These are phyloP conservation scores for Puccinia horiana DNA, from an alignment of 1,284 basidiomycete genomes.

Conservation along the genomic window DNA sequence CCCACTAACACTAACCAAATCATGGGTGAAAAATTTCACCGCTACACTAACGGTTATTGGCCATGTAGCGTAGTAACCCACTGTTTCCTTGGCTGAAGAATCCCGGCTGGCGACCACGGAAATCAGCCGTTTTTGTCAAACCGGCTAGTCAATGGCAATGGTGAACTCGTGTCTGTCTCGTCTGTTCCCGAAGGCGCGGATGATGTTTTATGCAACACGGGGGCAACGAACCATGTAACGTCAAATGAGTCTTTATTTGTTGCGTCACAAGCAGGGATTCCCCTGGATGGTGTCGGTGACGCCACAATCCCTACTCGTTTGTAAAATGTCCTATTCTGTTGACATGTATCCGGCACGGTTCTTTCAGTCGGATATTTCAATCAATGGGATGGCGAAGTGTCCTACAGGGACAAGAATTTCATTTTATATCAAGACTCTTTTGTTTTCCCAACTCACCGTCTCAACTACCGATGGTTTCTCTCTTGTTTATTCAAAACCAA, in stretches of 20 bases:
- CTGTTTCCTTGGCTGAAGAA: no score
- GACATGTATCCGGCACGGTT: neutral
- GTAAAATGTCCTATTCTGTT: neutral
- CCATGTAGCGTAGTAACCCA: no score
- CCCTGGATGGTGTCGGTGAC: no score
- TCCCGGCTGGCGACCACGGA: neutral
- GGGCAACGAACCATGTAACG: neutral
- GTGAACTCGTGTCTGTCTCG: neutral
- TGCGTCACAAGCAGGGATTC: no score
- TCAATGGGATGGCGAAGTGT: neutral
- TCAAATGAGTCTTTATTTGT: neutral
- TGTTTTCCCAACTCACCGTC: neutral
- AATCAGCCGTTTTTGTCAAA: neutral
- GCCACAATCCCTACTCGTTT: no score
- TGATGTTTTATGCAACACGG: neutral
- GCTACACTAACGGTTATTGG: no score
- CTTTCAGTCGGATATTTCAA: neutral
- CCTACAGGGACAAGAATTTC: neutral
- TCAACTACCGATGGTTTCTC: neutral
- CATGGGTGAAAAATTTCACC: no score
- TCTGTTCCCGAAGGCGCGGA: neutral
- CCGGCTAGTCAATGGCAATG: neutral
- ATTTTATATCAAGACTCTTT: neutral
- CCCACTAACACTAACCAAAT: no score
- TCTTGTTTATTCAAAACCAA: no score